Base-by-base conservation (phyloP, 768 basidiomycete species). In the Tulasnella calospora region DNA sequence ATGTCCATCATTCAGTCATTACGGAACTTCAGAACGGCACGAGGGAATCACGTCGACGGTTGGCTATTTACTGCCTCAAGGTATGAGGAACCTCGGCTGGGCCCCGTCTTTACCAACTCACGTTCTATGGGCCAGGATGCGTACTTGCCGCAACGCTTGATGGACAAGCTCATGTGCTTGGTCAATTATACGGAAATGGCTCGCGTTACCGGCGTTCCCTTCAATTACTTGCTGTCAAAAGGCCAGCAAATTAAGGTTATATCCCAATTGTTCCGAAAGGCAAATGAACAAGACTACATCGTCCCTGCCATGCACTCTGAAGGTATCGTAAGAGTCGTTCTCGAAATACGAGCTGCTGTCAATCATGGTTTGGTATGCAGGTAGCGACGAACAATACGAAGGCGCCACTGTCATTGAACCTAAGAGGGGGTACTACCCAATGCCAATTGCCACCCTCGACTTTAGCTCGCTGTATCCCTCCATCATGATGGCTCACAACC, bases 401-500 rank as follows among this genome's bases (percentile, higher is more conserved):
- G 98, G 98, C 80, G 98, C 98, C 5, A 99, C 96, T 15, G 98
- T 99, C 82, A 99, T 99, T 81, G 98, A 99, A 83, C 98, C 98
- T 4, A 91, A 89, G 84, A 95, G 92, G 82, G 98, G 97, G 0
- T 99, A 95, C 84, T 99, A 99, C 83, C 95, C 98, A 83, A 89
- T 91, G 0, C 98, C 98, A 1, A 98, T 99, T 82, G 96, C 98
- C 17, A 99, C 98, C 0, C 89, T 99, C 71, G 98, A 99, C 88
- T 99, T 99, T 86, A 96, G 95, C 79, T 98, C 96, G 1, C 88
- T 99, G 79, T 99, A 99, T 84, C 98, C 98, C 4, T 99, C 98
- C 0, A 99, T 99, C 85, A 99, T 99, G 98, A 98, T 98, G 96
- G 98, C 97, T 2, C 98, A 99, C 85, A 99, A 99, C 83, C 86